Evolutionary conservation across 495 filamentous ascomycete genomes (phyloP), one percentile per base, ranked within the genome.

Genomic region (Hypoxylon perforatum): DNA sequence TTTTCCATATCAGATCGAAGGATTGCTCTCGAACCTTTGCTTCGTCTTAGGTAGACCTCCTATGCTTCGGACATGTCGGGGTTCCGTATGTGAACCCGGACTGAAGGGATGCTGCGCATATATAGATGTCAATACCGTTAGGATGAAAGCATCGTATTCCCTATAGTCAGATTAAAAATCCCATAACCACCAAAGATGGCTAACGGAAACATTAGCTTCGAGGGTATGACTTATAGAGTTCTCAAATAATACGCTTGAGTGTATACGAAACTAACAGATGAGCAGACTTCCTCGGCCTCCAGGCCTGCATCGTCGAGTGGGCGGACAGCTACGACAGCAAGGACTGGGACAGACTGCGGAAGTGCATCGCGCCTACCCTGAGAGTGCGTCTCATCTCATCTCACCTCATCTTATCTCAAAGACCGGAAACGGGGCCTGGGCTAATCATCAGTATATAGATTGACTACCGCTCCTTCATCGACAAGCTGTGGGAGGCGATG

Each of bases 301-400:
- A 69, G 35, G 78, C 84, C 65, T 81, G 84, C 22, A 61, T 79
- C 47, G 91, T 90, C 75, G 89, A 93, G 63, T 94, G 91, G 91
- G 90, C 88, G 0, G 91, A 93, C 69, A 91, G 88, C 82, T 94
- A 94, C 75, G 91, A 93, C 78, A 84, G 82, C 70, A 94, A 90
- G 83, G 88, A 94, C 83, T 93, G 91, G 90, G 79, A 84, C 6
- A 87, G 90, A 23, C 84, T 94, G 21, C 75, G 80, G 33, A 85
- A 84, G 59, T 91, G 88, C 80, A 88, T 93, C 55, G 91, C 91
- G 18, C 90, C 90, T 6, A 89, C 85, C 1, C 77, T 92, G 49
- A 83, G 81, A 25, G 84, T 87, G 72, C 15, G 79, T 76, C 36
- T n/a, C n/a, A n/a, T n/a, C n/a, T n/a, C 6, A 55, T 18, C 14